Evolutionary conservation across 768 basidiomycete species (phyloP).

Genomic region (Phanerochaete carnosa): DNA sequence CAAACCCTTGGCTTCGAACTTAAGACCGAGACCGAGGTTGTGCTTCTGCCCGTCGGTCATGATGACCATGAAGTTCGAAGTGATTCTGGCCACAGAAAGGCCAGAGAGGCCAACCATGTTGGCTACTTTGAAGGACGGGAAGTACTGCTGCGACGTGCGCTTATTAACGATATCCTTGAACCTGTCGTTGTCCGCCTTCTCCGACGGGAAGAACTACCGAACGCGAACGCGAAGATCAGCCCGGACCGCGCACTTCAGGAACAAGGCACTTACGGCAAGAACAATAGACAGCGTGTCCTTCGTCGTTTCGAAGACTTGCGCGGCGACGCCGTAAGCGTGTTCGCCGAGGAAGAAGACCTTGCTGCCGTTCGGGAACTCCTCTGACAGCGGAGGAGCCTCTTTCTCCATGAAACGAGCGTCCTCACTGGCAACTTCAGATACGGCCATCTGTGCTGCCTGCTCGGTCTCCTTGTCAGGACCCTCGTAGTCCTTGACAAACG

Average conservation of each 20-base stretch:
- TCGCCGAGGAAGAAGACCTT: conserved; percentile 96
- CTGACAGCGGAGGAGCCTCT: conserved; percentile 73
- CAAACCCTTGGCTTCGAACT: conserved; percentile 90
- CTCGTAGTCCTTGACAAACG: conserved; percentile 95
- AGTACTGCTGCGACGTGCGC: conserved; percentile 55
- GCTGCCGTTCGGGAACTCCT: conserved; percentile 88
- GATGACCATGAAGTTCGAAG: conserved; percentile 90
- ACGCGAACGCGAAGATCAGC: neutral
- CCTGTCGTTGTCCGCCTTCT: conserved; percentile 71
- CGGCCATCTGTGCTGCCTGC: conserved; percentile 83
- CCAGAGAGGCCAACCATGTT: conserved; percentile 71
- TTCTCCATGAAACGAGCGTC: conserved; percentile 86
- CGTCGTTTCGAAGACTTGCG: conserved; percentile 76
- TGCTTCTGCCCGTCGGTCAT: conserved; percentile 72
- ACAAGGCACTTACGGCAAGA: conserved; percentile 61
- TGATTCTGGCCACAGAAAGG: conserved; percentile 84
- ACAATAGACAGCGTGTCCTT: conserved; percentile 73
- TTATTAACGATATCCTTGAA: conserved; percentile 67
- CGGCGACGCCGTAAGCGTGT: conserved; percentile 93
- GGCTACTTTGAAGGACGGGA: conserved; percentile 75
- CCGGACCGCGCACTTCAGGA: neutral
- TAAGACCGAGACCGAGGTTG: conserved; percentile 91
- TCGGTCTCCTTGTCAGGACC: conserved; percentile 76
- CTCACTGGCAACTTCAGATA: conserved; percentile 78
- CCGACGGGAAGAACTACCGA: conserved; percentile 80